Conservation (phyloP, 2,329 filamentous ascomycete species). For the Sclerotinia sclerotiorum region DNA sequence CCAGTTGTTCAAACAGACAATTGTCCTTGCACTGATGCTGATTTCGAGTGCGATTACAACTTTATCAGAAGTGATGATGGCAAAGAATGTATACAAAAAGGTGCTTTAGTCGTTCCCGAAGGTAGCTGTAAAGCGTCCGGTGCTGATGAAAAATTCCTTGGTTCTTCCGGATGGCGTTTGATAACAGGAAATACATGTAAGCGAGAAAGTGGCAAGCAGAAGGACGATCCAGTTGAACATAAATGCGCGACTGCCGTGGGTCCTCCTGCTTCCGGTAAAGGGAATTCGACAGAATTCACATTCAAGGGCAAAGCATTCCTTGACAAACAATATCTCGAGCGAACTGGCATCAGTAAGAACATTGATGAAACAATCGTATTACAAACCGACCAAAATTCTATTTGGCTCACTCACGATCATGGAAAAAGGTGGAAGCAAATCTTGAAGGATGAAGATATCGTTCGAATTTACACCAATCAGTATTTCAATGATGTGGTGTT, state of each 20-base stretch:
- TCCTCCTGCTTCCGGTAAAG: constrained; percentile 61
- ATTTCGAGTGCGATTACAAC: constrained; percentile 97
- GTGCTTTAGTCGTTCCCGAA: constrained; percentile 63
- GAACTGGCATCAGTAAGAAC: constrained; percentile 61
- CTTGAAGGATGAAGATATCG: constrained; percentile 68
- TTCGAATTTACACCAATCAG: constrained; percentile 71
- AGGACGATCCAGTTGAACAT: constrained; percentile 71
- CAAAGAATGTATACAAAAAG: constrained; percentile 64
- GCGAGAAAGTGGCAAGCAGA: constrained; percentile 58
- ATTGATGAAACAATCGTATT: constrained; percentile 71
- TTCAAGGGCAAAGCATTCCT: constrained; percentile 60
- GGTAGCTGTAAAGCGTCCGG: constrained; percentile 63
- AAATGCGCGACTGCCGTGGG: constrained; percentile 66
- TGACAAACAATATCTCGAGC: constrained; percentile 75
- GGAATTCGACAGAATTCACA: constrained; percentile 57
- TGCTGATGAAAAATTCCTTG: constrained; percentile 67
- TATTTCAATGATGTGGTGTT: constrained; percentile 85
- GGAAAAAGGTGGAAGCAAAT: constrained; percentile 81
- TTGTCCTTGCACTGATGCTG: constrained; percentile 78
- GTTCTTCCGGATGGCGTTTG: constrained; percentile 85
- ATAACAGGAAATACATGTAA: constrained; percentile 82
- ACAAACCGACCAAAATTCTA: constrained; percentile 44
- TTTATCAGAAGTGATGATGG: constrained; percentile 69
- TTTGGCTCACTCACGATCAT: constrained; percentile 79
- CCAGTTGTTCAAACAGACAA: constrained; percentile 66